Base-by-base conservation (phyloP, 192 early-diverging fungal genomes). In the Coemansia interrupta region DNA sequence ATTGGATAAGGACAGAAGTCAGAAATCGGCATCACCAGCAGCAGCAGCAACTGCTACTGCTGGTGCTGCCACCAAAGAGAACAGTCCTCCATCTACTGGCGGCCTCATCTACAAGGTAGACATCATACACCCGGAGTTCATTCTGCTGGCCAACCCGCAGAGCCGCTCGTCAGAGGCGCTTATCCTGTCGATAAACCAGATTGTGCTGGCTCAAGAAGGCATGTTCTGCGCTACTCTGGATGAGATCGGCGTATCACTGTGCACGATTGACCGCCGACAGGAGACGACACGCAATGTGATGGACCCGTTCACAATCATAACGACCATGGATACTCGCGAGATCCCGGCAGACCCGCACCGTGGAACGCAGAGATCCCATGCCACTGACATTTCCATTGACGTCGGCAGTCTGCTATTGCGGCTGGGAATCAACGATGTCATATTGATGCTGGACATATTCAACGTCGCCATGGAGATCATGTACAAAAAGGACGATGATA, bases 181-280 rank as follows among this genome's bases (percentile, higher is more conserved):
- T 38, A 78, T 94, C n/a, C 81, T 97, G 19, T 85, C 84, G 0
- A 82, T 90, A 2, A 84, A 92, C 45, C 85, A 91, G 60, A 76
- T 96, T 0, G 84, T 92, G 19, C 68, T 95, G 39, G 82, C 86
- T 6, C 90, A 92, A 54, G 89, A 94, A 62, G 80, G 86, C 13
- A 80, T 91, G 28, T 86, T 86, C 56, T 88, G 85, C 3, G 48
- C 93, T 8, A 88, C 83, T 18, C 77, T 93, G 45, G 82, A 93
- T 36, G 87, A 91, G 57, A 82, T 93, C 40, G 90, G 92, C 39
- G 92, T 97, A 83, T 90, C 89, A 32, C 80, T 99, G 13, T 98
- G 94, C 82, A 83, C 83, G 10, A 91, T 97, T 85, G 89, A 93
- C 62, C 86, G 84, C 48, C 80, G 90, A 11, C 80, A 86, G 8